Evolutionary conservation across 208 protist species (phyloP).

Genomic region (Acanthamoeba healyi): DNA sequence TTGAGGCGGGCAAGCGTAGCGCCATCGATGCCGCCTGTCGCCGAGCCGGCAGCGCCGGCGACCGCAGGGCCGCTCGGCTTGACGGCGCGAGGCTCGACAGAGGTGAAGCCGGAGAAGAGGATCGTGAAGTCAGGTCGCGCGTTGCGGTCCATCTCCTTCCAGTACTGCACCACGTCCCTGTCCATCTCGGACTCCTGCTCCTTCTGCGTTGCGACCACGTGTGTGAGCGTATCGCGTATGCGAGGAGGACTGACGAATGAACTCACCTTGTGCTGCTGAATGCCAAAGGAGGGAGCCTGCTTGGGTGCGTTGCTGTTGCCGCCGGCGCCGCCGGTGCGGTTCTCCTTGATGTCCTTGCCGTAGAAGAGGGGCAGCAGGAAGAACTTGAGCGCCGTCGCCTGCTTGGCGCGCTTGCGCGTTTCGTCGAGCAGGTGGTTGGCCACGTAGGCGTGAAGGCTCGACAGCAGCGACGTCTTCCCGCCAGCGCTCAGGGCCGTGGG

Average conservation of each 20-base stretch:
- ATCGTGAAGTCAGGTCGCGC: conserved; percentile 2
- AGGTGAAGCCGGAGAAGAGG: conserved; percentile 42
- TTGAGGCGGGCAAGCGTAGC: background rate
- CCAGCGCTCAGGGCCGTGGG: background rate
- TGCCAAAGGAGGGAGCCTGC: background rate
- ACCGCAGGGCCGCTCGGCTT: background rate
- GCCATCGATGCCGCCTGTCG: background rate
- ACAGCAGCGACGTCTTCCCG: background rate
- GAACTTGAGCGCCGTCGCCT: background rate
- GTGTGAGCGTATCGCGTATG: background rate
- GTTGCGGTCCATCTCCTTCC: conserved; percentile 32
- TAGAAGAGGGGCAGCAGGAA: conserved; percentile 38
- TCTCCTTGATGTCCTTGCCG: conserved; percentile 24
- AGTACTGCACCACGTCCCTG: conserved; percentile 58
- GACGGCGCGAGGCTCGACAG: background rate
- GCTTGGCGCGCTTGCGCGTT: background rate
- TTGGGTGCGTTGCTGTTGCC: background rate
- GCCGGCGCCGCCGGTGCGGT: background rate
- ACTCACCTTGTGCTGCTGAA: background rate
- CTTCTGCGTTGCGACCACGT: background rate
- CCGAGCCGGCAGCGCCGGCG: background rate
- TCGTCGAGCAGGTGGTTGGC: conserved; percentile 51
- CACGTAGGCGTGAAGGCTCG: conserved; percentile 20
- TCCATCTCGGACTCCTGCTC: conserved; percentile 34
- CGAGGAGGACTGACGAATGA: too few species aligned